Percentiles rank a stretch among this genome's conserved stretches.
These are phyloP conservation scores for Acanthamoeba healyi DNA, from an alignment of 208 protist species.

Conservation along the genomic window DNA sequence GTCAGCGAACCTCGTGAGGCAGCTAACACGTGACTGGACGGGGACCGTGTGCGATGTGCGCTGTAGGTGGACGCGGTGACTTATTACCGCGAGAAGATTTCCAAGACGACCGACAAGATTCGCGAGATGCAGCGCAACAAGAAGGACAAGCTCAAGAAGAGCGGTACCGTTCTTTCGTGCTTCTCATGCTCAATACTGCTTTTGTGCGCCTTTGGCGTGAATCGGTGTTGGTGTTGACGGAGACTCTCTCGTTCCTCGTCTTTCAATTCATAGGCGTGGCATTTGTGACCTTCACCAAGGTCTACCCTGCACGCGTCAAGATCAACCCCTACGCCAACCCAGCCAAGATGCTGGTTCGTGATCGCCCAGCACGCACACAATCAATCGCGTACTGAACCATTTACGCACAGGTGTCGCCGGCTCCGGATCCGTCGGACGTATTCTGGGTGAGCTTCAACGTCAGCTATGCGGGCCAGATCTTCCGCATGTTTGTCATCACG, in stretches of 20 bases:
- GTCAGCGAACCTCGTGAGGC: background rate
- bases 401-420: slow-evolving; percentile 21
- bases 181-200: background rate
- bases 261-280: background rate
- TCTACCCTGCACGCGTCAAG: slow-evolving; percentile 40
- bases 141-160: slow-evolving; percentile 22
- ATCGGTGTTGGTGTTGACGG: no score
- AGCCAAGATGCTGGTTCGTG: slow-evolving; percentile 1
- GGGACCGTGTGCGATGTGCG: no score
- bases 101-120: background rate
- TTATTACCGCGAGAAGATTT: slow-evolving; percentile 4
- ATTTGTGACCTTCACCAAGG: slow-evolving; percentile 49
- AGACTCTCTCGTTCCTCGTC: background rate
- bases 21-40: no score
- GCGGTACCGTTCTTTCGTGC: background rate
- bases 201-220: no score
- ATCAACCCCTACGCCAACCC: slow-evolving; percentile 34
- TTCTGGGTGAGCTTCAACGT: slow-evolving; percentile 31
- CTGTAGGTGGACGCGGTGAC: slow-evolving; percentile 27
- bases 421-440: slow-evolving; percentile 37
- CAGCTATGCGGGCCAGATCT: background rate
- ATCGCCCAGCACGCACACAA: background rate
- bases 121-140: background rate
- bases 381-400: background rate
- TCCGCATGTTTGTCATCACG: slow-evolving; percentile 39